Conservation (phyloP, 768 basidiomycete genomes). For the Suillus variegatus region DNA sequence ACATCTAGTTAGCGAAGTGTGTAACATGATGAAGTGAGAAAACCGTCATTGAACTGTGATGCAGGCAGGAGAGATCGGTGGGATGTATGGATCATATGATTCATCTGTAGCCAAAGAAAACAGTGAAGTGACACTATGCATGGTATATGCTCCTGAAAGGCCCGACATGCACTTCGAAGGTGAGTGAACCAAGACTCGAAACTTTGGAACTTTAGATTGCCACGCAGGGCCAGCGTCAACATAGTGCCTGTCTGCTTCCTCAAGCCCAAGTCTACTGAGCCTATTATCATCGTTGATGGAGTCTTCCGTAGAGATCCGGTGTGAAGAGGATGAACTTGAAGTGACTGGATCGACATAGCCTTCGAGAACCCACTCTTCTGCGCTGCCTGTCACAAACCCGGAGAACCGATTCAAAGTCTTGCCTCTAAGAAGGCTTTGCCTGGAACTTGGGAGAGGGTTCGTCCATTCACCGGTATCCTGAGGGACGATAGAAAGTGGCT, state of each 20-base stretch:
- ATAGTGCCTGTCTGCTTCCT: constrained; percentile 68
- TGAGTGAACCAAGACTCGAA: constrained; percentile 76
- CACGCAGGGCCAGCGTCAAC: constrained; percentile 70
- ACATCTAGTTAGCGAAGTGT: constrained; percentile 63
- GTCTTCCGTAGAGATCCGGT: constrained; percentile 32
- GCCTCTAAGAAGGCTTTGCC: constrained; percentile 71
- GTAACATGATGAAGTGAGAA: constrained; percentile 81
- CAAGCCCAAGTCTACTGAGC: constrained; percentile 44
- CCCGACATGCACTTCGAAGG: constrained; percentile 70
- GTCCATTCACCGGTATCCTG: constrained; percentile 74
- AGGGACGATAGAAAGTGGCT: constrained; percentile 48
- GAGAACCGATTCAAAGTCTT: constrained; percentile 85
- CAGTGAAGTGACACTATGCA: constrained; percentile 77
- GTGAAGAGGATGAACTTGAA: constrained; percentile 21
- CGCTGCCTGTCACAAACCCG: constrained; percentile 82
- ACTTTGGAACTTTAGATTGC: constrained; percentile 71
- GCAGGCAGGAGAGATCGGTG: constrained; percentile 43
- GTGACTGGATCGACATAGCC: constrained; percentile 41
- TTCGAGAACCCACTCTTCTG: constrained; percentile 80
- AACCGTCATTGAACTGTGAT: constrained; percentile 82
- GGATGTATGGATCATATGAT: constrained; percentile 18
- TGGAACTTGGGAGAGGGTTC: constrained; percentile 62
- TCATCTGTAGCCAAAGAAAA: constrained; percentile 40
- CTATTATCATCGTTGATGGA: constrained; percentile 44
- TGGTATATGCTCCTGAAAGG: constrained; percentile 69